Evolutionary conservation across 768 basidiomycete species (phyloP), one percentile per base, ranked within the genome.

Genomic region (Rhizopogon rudus): DNA sequence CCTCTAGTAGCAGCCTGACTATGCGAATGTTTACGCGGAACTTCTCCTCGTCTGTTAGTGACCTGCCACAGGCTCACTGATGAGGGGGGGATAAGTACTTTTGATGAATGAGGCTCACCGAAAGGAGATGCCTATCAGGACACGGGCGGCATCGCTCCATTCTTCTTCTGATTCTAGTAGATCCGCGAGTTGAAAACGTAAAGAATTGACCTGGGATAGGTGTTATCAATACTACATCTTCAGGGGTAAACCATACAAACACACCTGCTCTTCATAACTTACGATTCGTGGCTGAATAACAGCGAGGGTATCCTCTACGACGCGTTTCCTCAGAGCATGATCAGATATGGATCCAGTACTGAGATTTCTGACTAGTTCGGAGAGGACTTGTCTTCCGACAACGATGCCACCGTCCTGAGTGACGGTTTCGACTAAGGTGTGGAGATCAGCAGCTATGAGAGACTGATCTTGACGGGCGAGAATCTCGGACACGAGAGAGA

Each of bases 251-350:
- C 28, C 25, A 44, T 45, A 6, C 17, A 52, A 14, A 62, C 82
- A 61, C 63, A 93, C 97, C 80, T 97, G 94, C 71, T 98, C 94
- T 67, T 99, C 96, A 64, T 91, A 96, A 68, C 88, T 93, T 58
- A 91, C 92, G 61, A 93, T 81, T 54, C 91, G 79, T 17, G 88
- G 83, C 67, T 92, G 86, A 40, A 90, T 74, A 33, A 82, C 78
- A 17, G 76, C 73, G 35, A 97, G 77, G 0, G 88, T 86, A 41
- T 87, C 84, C 67, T 91, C 78, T 7, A 97, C 83, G 41, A 95
- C 79, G 53, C 78, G 77, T 67, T 90, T 90, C 62, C 82, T 81
- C 14, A 82, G 64, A 9, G 85, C 83, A 13, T 74, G 63, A 61
- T 83, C 73, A 44, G 78, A 72, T 61, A 88, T 75, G 2, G 65